Evolutionary conservation across 305 asterid genomes (phyloP).

Genomic region (Andrographis paniculata): DNA sequence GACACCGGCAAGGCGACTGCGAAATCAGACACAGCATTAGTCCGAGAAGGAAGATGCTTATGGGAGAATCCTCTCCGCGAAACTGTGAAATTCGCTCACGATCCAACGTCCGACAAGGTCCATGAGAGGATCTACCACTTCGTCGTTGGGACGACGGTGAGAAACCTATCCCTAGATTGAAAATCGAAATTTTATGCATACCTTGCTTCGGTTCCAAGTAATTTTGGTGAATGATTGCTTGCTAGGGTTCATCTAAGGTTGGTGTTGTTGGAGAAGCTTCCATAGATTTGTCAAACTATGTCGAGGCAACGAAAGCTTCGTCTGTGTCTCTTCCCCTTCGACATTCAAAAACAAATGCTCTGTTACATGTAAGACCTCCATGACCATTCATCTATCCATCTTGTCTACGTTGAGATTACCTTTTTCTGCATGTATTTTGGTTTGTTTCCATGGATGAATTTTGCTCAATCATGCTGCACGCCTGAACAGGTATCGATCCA

Average conservation of each 20-base stretch:
- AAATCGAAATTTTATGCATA: neutral
- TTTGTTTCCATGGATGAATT: neutral
- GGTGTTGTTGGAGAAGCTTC: constrained; percentile 89
- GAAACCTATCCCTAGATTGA: constrained; percentile 14
- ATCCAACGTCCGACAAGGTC: constrained; percentile 73
- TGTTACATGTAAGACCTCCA: constrained; percentile 48
- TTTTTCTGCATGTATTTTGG: neutral
- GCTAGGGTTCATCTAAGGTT: constrained; percentile 73
- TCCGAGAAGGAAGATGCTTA: constrained; percentile 79
- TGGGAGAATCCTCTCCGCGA: constrained; percentile 85
- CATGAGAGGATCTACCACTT: constrained; percentile 80
- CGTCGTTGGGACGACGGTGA: constrained; percentile 76
- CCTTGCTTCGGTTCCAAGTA: constrained; percentile 22
- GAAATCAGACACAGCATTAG: constrained; percentile 59
- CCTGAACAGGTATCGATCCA: constrained; percentile 69
- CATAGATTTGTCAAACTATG: constrained; percentile 72
- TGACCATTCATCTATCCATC: too few species aligned
- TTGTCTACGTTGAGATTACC: too few species aligned
- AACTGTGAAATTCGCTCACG: constrained; percentile 70
- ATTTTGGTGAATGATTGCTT: constrained; percentile 19
- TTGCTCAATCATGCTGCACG: constrained; percentile 2
- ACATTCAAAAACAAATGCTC: constrained; percentile 62
- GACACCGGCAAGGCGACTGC: constrained; percentile 76
- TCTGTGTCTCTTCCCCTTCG: constrained; percentile 77
- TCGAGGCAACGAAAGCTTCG: constrained; percentile 56